These are phyloP conservation scores for Sporothrix sp. DNA, from an alignment of 2,329 filamentous ascomycete species.

Conservation along the genomic window DNA sequence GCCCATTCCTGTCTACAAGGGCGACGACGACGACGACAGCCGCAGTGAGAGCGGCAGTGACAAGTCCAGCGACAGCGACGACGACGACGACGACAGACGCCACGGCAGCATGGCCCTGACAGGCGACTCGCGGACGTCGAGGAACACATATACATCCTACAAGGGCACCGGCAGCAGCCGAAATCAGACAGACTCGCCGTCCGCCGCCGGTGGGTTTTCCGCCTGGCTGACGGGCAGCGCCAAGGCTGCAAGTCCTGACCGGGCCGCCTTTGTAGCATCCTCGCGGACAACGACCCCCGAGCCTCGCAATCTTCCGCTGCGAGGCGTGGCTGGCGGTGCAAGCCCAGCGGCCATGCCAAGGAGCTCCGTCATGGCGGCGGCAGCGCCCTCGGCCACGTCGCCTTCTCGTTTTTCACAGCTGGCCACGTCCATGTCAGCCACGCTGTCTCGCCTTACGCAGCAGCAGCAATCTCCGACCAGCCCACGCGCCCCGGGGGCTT, in stretches of 20 bases:
- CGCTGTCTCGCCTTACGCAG: conserved; percentile 31
- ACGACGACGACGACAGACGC: conserved; percentile 4
- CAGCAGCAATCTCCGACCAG: conserved; percentile 17
- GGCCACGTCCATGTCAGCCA: conserved; percentile 35
- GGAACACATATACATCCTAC: conserved; percentile 7
- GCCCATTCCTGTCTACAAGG: conserved; percentile 20
- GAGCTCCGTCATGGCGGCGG: not conserved
- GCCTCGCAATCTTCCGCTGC: not conserved
- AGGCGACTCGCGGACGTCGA: not conserved
- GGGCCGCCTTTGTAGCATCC: not conserved
- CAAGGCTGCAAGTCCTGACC: conserved; percentile 10
- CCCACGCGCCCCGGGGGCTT: conserved; percentile 1
- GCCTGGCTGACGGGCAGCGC: conserved; percentile 12
- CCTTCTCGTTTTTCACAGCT: conserved; percentile 38
- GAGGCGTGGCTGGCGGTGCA: not conserved
- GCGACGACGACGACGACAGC: conserved; percentile 22
- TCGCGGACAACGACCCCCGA: conserved; percentile 12
- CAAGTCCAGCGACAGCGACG: conserved; percentile 17
- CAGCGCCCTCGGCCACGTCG: conserved; percentile 17
- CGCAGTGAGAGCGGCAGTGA: conserved; percentile 20
- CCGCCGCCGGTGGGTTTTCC: conserved; percentile 2
- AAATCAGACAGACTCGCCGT: not conserved
- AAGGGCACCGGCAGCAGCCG: not conserved
- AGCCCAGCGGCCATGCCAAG: no score
- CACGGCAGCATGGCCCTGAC: conserved; percentile 4